Percentiles rank a stretch among this genome's conserved stretches.
These are phyloP conservation scores for Leccinum sublutescens DNA, from an alignment of 768 basidiomycete genomes.

Conservation along the genomic window DNA sequence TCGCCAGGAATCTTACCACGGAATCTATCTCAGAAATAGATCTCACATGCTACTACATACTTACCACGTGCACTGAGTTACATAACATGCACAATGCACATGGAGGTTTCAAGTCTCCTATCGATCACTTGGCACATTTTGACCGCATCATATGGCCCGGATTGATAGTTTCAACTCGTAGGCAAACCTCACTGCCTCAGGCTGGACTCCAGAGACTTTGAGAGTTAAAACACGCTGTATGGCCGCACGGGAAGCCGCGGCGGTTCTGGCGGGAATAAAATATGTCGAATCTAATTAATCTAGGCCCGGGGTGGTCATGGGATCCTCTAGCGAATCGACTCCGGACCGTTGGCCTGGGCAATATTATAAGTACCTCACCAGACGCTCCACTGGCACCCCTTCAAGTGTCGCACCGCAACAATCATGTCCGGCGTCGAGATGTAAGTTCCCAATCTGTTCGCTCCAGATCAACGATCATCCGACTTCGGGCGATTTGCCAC, in stretches of 20 bases:
- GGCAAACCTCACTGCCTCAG: neutral
- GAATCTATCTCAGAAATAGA: no score
- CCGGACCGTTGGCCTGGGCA: slow-evolving; percentile 9
- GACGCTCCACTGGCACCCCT: neutral
- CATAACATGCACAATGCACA: neutral
- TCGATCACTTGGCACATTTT: neutral
- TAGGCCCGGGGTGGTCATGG: slow-evolving; percentile 16
- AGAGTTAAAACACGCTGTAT: no score
- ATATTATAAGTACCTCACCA: slow-evolving; percentile 16
- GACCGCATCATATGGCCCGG: neutral
- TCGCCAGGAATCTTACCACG: no score
- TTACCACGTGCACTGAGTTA: no score
- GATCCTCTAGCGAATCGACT: slow-evolving; percentile 2
- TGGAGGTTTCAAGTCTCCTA: neutral
- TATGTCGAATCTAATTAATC: slow-evolving; percentile 6
- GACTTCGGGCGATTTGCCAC: neutral
- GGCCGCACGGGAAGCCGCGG: slow-evolving; percentile 13
- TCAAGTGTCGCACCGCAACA: slow-evolving; percentile 3
- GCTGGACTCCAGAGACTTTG: neutral
- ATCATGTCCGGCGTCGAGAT: slow-evolving; percentile 63
- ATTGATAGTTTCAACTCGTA: neutral
- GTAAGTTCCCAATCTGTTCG: slow-evolving; percentile 35
- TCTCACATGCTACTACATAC: no score
- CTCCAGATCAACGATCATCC: neutral
- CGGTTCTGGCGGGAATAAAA: slow-evolving; percentile 9